Conservation (phyloP, 116 monocot species). For the Dioscorea cayenensis region DNA sequence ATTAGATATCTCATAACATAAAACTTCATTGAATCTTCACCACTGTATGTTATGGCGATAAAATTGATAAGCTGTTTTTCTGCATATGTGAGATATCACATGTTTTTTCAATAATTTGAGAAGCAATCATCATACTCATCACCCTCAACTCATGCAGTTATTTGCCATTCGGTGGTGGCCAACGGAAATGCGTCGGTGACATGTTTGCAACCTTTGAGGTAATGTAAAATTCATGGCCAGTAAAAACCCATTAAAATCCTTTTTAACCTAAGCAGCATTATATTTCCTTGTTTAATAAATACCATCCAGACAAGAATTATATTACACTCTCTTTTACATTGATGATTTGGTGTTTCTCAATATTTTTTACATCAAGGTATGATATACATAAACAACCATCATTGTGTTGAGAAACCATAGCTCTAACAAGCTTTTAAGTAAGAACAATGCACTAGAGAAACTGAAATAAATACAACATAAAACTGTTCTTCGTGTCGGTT, state of each 20-base stretch:
- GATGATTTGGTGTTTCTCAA: not conserved
- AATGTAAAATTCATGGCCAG: not conserved
- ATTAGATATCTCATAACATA: too few species aligned
- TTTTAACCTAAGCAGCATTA: too few species aligned
- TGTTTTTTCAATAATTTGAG: too few species aligned
- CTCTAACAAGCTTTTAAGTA: not conserved
- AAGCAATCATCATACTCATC: slow-evolving; percentile 6
- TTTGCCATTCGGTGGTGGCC: slow-evolving; percentile 96
- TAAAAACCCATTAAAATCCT: too few species aligned
- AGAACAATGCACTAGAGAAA: not conserved
- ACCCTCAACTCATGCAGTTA: slow-evolving; percentile 46
- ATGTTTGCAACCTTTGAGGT: slow-evolving; percentile 99
- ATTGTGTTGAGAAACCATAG: too few species aligned
- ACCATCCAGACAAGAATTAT: not conserved
- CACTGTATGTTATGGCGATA: too few species aligned
- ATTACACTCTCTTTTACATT: not conserved
- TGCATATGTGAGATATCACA: too few species aligned
- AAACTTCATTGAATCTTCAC: too few species aligned
- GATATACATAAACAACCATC: too few species aligned
- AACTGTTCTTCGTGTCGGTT: not conserved
- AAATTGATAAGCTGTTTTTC: too few species aligned
- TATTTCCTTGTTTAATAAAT: not conserved
- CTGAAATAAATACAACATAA: not conserved
- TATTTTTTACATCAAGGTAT: not conserved
- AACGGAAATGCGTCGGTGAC: slow-evolving; percentile 93